Conservation (phyloP, 2,329 filamentous ascomycete species). For the Calonectria pteridis region DNA sequence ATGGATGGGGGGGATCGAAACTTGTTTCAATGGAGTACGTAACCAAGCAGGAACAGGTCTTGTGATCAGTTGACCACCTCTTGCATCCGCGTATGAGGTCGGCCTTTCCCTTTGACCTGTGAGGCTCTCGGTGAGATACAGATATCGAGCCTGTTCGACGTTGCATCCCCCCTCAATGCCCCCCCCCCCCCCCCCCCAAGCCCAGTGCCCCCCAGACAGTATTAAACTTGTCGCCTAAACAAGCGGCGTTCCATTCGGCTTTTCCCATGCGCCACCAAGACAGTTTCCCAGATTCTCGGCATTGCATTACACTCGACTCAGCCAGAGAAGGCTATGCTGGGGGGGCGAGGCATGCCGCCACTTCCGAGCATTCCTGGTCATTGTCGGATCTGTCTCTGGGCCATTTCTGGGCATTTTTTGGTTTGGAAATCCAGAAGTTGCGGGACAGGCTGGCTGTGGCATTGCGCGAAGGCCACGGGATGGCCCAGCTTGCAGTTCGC, state of each 20-base stretch:
- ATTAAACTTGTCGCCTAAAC: not conserved
- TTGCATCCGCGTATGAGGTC: not conserved
- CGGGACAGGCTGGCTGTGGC: not conserved
- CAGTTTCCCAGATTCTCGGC: not conserved
- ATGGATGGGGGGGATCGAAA: not conserved
- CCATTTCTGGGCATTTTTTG: not conserved
- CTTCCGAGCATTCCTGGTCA: not conserved
- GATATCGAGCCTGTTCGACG: not conserved
- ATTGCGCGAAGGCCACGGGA: not conserved
- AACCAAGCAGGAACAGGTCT: not conserved
- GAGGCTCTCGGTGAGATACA: not conserved
- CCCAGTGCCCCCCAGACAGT: not conserved
- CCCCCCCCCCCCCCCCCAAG: too few relatives aligned
- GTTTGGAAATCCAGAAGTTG: not conserved
- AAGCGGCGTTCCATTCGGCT: not conserved
- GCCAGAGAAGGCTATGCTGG: not conserved
- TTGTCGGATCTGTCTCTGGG: not conserved
- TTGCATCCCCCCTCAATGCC: not conserved
- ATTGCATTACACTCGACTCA: not conserved
- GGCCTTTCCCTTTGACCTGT: not conserved
- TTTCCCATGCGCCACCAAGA: constrained; percentile 1
- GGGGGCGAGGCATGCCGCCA: too few relatives aligned
- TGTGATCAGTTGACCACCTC: not conserved
- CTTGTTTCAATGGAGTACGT: not conserved
- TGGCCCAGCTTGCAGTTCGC: not conserved